A percentile compares a stretch with the other conserved stretches of the same genome.
These are phyloP conservation scores for Fusarium irregulare DNA, from an alignment of 2,329 filamentous ascomycete species.

Conservation along the genomic window DNA sequence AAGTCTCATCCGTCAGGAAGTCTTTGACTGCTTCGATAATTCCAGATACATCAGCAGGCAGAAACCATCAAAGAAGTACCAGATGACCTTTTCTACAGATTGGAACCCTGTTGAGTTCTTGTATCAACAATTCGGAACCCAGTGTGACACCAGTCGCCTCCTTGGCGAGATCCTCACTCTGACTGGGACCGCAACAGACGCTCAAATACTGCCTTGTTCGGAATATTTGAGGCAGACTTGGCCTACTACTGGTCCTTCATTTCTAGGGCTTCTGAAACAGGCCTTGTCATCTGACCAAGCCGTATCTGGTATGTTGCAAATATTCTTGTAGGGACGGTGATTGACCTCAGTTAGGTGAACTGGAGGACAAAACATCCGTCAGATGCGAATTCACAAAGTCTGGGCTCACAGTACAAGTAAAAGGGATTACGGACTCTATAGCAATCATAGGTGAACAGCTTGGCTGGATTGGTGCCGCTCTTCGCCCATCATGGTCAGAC, in stretches of 20 bases:
- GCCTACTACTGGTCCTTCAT: neutral
- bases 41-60: rapidly evolving
- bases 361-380: neutral
- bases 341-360: rapidly evolving
- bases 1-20: no score
- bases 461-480: neutral
- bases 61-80: rapidly evolving
- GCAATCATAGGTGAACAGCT: neutral
- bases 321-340: neutral
- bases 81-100: rapidly evolving
- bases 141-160: rapidly evolving
- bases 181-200: neutral
- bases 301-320: neutral
- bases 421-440: neutral
- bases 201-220: neutral
- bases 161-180: neutral
- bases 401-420: neutral
- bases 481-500: neutral
- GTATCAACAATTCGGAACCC: no score
- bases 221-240: neutral
- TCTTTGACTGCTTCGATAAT: no score
- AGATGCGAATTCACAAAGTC: neutral
- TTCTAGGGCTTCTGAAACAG: rapidly evolving
- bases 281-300: neutral
- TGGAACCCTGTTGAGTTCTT: no score